Evolutionary conservation across 495 filamentous ascomycete species (phyloP).

Genomic region (Trichoderma gamsii): DNA sequence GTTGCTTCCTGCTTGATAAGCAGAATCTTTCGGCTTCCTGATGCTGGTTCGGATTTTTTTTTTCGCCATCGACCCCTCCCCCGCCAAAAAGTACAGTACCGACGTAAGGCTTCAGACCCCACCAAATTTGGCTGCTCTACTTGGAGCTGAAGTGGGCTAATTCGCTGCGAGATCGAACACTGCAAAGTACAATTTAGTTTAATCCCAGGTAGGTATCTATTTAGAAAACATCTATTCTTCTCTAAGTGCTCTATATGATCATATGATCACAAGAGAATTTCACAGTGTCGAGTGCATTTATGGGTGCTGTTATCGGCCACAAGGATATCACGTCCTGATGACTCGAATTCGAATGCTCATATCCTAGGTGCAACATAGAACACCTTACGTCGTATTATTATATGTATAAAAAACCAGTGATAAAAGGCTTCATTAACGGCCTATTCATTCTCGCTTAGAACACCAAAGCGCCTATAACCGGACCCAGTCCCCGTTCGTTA

Average conservation of each 20-base stretch:
- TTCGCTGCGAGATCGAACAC: too few species aligned
- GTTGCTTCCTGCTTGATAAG: slow-evolving; percentile 11
- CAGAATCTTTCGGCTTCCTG: slow-evolving; percentile 10
- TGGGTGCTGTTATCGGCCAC: too few species aligned
- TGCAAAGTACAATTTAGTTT: too few species aligned
- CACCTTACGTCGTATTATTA: background rate
- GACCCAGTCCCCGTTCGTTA: background rate
- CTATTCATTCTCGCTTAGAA: background rate
- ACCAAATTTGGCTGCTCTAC: background rate
- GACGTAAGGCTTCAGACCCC: background rate
- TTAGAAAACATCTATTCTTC: too few species aligned
- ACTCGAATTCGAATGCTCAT: too few species aligned
- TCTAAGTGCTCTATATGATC: too few species aligned
- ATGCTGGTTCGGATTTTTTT: slow-evolving; percentile 4
- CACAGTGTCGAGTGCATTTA: too few species aligned
- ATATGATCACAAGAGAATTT: too few species aligned
- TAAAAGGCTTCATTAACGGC: background rate
- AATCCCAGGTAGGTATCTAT: too few species aligned
- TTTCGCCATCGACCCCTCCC: slow-evolving; percentile 4
- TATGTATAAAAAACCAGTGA: background rate
- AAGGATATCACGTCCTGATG: too few species aligned
- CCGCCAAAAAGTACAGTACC: background rate
- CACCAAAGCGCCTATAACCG: background rate
- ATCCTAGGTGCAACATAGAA: too few species aligned
- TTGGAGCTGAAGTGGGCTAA: too few species aligned